Base-by-base conservation (phyloP, 2,329 filamentous ascomycete species). In the Myriangium duriaei region DNA sequence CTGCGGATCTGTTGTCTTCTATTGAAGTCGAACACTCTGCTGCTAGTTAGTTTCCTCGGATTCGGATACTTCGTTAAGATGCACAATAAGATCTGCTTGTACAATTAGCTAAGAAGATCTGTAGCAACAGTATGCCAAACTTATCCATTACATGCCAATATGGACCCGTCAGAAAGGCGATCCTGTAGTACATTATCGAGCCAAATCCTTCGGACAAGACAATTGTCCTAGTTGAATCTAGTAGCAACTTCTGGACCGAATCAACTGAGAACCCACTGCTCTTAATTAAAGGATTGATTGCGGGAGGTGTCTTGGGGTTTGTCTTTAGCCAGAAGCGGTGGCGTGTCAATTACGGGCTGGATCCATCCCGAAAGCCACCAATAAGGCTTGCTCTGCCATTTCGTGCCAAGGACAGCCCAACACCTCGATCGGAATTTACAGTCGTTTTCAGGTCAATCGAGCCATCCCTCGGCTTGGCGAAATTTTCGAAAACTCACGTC, bases 331-430 rank as follows among this genome's bases (percentile, higher is more conserved):
- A 71, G 39, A 81, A 79, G 49, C 59, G 74, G 3, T 82, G 71
- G 71, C 76, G 77, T 16, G 78, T 85, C 0, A 64, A 74, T 30
- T 85, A 64, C 43, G 62, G 64, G 0, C 44, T 64, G 1, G 51
- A 61, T 41, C 50, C 69, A 0, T 32, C 43, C 0, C 63, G 79
- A 10, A 60, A 67, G 28, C 73, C 74, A 0, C 68, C 7, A 7
- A 26, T n/a, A 26, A 26, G 21, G 21, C 21, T 81, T 4, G 77
- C 79, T 0, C 79, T 84, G 0, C 79, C 79, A 0, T 84, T 69
- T 34, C 63, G 71, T 7, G 74, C 75, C 0, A 81, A 83, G 40
- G 79, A 77, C 2, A 61, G 67, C 0, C 78, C 79, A 0, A 69
- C 68, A 0, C 67, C 72, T 0, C 65, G 72, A 5, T 71, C 76